Evolutionary conservation across 768 basidiomycete genomes (phyloP).

Genomic region (Kwoniella heveanensis): DNA sequence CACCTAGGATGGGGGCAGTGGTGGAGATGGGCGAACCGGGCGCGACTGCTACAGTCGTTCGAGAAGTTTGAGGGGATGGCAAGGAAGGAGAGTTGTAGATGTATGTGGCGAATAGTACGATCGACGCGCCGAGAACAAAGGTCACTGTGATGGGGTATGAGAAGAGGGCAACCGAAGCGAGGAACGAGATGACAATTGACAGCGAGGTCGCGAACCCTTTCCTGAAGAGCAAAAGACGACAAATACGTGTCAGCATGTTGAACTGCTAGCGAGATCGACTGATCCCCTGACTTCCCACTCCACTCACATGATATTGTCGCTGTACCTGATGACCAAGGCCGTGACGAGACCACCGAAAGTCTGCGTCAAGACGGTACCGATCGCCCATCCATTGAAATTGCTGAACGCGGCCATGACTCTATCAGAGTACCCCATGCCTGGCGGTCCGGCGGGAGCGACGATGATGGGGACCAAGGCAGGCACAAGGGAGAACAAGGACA

Average conservation of each 20-base stretch:
- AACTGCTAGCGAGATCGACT: too few relatives aligned
- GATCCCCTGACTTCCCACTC: too few relatives aligned
- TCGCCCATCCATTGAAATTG: slow-evolving; percentile 88
- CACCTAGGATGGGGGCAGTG: slow-evolving; percentile 52
- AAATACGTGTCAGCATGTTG: background rate
- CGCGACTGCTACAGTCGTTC: slow-evolving; percentile 45
- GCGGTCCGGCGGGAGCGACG: slow-evolving; percentile 58
- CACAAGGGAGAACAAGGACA: slow-evolving; percentile 88
- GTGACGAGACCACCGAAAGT: slow-evolving; percentile 90
- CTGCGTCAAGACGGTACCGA: slow-evolving; percentile 84
- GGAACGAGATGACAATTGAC: slow-evolving; percentile 91
- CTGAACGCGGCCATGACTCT: slow-evolving; percentile 63
- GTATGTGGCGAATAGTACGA: slow-evolving; percentile 87
- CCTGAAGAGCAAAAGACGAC: slow-evolving; percentile 24
- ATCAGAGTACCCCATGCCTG: slow-evolving; percentile 35
- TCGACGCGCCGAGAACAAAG: slow-evolving; percentile 78
- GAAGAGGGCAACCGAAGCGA: slow-evolving; percentile 87
- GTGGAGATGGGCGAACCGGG: slow-evolving; percentile 51
- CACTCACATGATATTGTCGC: slow-evolving; percentile 65
- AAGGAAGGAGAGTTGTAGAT: slow-evolving; percentile 75
- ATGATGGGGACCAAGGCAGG: slow-evolving; percentile 81
- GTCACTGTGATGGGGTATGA: slow-evolving; percentile 81
- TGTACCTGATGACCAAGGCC: slow-evolving; percentile 91
- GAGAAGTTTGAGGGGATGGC: slow-evolving; percentile 14
- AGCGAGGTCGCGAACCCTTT: slow-evolving; percentile 95